Percentiles rank a stretch among this genome's conserved stretches.
Conservation (phyloP, 192 early-diverging fungal genomes). For the Haplosporangium gracile region DNA sequence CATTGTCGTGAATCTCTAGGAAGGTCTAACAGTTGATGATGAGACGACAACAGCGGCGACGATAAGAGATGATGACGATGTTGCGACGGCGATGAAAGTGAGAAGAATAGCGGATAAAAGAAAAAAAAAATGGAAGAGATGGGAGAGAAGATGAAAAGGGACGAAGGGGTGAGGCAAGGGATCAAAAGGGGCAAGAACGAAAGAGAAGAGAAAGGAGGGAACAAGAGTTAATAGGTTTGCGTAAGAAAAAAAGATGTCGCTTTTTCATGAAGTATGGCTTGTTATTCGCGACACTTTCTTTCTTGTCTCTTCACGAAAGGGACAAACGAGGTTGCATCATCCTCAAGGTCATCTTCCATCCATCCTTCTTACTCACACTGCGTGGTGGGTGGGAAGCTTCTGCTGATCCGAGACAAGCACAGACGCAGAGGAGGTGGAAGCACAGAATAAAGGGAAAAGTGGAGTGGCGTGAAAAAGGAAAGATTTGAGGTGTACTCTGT, state of each 20-base stretch:
- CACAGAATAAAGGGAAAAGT: not conserved
- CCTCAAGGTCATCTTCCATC: no score
- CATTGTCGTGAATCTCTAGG: conserved; percentile 9
- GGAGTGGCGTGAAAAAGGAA: not conserved
- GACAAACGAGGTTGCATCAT: no score
- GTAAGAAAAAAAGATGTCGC: no score
- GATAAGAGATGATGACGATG: not conserved
- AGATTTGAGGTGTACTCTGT: no score
- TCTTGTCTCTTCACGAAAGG: no score
- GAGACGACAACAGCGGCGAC: not conserved
- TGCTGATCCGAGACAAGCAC: conserved; percentile 2
- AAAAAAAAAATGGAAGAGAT: not conserved
- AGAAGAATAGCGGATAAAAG: not conserved
- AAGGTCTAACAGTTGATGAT: not conserved
- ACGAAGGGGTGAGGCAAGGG: conserved; percentile 12
- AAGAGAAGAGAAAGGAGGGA: not conserved
- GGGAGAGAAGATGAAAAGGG: not conserved
- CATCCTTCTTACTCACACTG: not conserved
- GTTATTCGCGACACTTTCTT: no score
- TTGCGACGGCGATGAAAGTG: not conserved
- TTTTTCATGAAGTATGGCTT: no score
- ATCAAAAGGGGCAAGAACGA: conserved; percentile 25
- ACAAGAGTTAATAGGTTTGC: no score
- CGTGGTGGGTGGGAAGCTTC: not conserved
- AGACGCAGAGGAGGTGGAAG: not conserved